Base-by-base conservation (phyloP, 2,329 filamentous ascomycete genomes). In the Cordyceps cicadae region DNA sequence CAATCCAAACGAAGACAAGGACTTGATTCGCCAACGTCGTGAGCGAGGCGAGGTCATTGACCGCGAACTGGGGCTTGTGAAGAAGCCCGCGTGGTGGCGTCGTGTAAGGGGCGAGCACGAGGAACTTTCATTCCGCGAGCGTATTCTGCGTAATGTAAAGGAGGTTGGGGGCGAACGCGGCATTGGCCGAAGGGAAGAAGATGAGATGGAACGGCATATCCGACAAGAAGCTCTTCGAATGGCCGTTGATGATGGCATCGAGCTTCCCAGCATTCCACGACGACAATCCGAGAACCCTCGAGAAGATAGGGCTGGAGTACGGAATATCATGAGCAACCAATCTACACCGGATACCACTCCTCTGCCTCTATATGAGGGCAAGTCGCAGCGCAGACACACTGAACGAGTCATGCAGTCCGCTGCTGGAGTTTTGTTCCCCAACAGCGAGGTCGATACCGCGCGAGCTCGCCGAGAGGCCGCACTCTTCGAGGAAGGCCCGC, bases 1-100 rank as follows among this genome's bases (percentile, higher is more conserved):
- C n/a, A 81, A 83, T 34, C 80, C 83, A 21, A 92, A 92, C 65
- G 88, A 92, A 71, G 88, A 92, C 68, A 79, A 78, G 61, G 78
- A 85, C 57, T 78, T 91, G n/a, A 81, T 88, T 39, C 76, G 79
- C 34, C 85, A 88, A 70, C 80, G 88, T 54, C 79, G 81, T 4
- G 71, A 77, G 39, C 81, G 86, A 9, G 85, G 83, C 7, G 74
- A 76, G 4, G 72, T 76, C 26, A 71, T 81, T 19, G 84, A 90
- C 68, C 77, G 76, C 6, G 84, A 87, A 58, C 78, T 90, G 11
- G 85, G 86, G 56, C 72, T 87, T 57, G 75, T 79, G 11, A 75
- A 77, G 57, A 86, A 85, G 68, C 87, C 87, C 0, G 78, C 79
- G 6, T 90, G 87, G 87, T 90, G 87, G 87, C 76, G 75, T 19